Base-by-base conservation (phyloP, 2,329 filamentous ascomycete genomes). In the Diaporthe capsici region DNA sequence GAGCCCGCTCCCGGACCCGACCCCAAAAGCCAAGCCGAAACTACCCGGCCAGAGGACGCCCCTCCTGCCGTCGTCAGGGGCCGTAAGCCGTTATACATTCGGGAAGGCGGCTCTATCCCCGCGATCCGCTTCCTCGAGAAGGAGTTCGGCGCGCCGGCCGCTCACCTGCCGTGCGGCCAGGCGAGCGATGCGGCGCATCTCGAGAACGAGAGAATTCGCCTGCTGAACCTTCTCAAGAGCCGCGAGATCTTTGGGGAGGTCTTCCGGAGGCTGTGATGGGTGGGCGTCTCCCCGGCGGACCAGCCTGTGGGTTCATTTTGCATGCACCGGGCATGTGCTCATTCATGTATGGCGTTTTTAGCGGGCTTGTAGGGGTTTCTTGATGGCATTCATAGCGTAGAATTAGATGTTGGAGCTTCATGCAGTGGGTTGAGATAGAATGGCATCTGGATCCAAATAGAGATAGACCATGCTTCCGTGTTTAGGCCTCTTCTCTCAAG, bases 61-160 rank as follows among this genome's bases (percentile, higher is more conserved):
- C 5, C 31, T 1, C 31, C 34, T 17, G 53, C 25, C 15, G 17
- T 73, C 51, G 84, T 86, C 5, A 88, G 86, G 77, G 79, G 80
- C 15, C 84, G 86, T 10, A 94, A 92, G 80, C 96, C 96, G 0
- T 88, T 99, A 4, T 98, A 98, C 82, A 99, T 99, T 79, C 91
- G 97, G 13, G 97, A 99, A 84, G 97, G 97, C 17, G 97, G 97
- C 7, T 97, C 94, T 0, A 99, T 99, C 79, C 97, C 97, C 0
- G 95, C 95, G 0, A 98, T 98, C 74, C 88, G 97, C 8, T 98
- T 98, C 82, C 83, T 98, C 51, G 96, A 98, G 83, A 98, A 98
- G 85, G 95, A 98, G 80, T 98, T 98, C 82, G 89, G 90, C 3
- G 97, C 97, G 0, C 95, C 96, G 0, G 96, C 97, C 0, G 96